Conservation (phyloP, 1,284 basidiomycete species). For the Leccinum olivaceoglutinosum region DNA sequence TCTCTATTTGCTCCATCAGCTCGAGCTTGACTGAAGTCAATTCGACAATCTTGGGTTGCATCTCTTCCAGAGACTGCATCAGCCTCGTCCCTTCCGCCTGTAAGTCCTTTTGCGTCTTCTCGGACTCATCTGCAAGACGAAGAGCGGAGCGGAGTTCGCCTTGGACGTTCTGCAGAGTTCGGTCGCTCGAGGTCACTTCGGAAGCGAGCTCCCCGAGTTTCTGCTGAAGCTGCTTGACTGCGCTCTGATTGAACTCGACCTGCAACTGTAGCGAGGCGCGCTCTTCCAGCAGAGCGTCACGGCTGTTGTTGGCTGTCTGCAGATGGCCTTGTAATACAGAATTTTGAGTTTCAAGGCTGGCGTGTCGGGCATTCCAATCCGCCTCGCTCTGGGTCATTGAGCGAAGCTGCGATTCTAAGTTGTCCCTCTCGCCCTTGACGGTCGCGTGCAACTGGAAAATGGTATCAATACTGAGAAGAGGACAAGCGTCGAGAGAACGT, state of each 20-base stretch:
- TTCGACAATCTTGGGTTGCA: conserved; percentile 80
- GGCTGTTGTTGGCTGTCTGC: conserved; percentile 38
- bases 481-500: conserved; percentile 4
- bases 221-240: conserved; percentile 49
- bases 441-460: conserved; percentile 45
- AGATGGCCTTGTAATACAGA: conserved; percentile 39
- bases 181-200: conserved; percentile 47
- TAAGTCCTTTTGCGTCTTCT: conserved; percentile 61
- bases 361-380: conserved; percentile 43
- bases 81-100: conserved; percentile 68
- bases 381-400: conserved; percentile 37
- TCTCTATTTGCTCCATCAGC: conserved; percentile 56
- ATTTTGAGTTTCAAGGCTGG: conserved; percentile 40
- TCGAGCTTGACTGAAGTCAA: conserved; percentile 65
- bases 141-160: conserved; percentile 54
- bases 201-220: conserved; percentile 51
- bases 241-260: conserved; percentile 39
- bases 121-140: conserved; percentile 68
- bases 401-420: conserved; percentile 42
- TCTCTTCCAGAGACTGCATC: conserved; percentile 74
- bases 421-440: conserved; percentile 58
- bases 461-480: conserved; percentile 5
- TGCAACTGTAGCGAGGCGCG: conserved; percentile 44
- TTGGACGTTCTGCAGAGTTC: conserved; percentile 56
- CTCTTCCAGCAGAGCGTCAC: conserved; percentile 42